phyloP scores from a whole-genome alignment of 305 asterid genomes.

The Nicotiana rustica region DNA sequence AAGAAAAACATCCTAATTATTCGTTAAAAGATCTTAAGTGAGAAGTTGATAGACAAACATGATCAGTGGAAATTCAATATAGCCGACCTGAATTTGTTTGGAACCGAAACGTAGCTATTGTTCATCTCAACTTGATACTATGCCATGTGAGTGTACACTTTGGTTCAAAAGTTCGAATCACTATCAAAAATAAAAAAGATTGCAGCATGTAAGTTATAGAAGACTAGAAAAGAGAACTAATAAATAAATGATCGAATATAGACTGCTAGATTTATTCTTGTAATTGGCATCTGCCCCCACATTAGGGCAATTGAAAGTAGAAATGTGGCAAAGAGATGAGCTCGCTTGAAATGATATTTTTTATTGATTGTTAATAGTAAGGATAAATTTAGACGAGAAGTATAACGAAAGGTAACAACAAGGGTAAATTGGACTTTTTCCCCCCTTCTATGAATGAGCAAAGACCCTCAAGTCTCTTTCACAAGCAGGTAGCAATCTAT shows the following conservation, averaged over 20 bases:
- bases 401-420: too few relatives aligned
- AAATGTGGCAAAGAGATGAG: neutral
- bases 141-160: too few relatives aligned
- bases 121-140: too few relatives aligned
- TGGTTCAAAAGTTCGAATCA: neutral
- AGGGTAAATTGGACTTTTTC: too few relatives aligned
- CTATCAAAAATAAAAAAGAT: neutral
- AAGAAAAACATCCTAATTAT: neutral
- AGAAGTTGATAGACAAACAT: neutral
- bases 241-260: neutral
- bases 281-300: neutral
- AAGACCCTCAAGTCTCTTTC: neutral
- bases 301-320: neutral
- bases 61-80: too few relatives aligned
- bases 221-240: neutral
- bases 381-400: too few relatives aligned
- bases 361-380: too few relatives aligned
- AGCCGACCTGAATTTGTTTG: too few relatives aligned
- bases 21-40: neutral
- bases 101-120: too few relatives aligned
- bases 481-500: neutral
- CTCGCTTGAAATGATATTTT: neutral
- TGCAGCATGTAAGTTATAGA: neutral
- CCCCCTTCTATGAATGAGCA: neutral
- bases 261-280: neutral